These are phyloP conservation scores for Leccinum rimulosum DNA, from an alignment of 768 basidiomycete genomes.

Conservation along the genomic window DNA sequence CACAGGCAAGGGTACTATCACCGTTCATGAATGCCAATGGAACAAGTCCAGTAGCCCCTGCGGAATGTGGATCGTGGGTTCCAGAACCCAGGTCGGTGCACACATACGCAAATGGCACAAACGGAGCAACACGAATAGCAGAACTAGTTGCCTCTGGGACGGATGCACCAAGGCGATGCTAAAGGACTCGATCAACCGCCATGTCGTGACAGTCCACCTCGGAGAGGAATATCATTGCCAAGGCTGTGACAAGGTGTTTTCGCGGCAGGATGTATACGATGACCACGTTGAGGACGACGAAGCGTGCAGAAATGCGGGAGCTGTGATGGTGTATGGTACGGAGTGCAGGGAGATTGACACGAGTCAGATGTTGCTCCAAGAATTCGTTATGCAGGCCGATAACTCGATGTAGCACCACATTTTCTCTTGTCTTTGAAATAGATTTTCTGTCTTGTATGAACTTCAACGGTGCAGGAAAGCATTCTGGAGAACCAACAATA, in stretches of 20 bases:
- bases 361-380: not conserved
- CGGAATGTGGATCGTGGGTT: conserved; percentile 4
- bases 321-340: not conserved
- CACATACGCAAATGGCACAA: conserved; percentile 7
- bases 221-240: not conserved
- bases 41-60: conserved; percentile 1
- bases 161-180: not conserved
- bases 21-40: conserved; percentile 4
- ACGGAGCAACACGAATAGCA: not conserved
- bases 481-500: not conserved
- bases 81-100: not conserved
- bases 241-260: not conserved
- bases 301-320: not conserved
- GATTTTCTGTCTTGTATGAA: not conserved
- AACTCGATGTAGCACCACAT: not conserved
- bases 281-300: not conserved
- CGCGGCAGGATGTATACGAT: conserved; percentile 4
- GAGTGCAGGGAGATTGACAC: not conserved
- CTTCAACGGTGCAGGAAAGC: not conserved
- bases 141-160: not conserved
- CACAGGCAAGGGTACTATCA: not conserved
- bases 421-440: not conserved
- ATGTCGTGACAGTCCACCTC: conserved; percentile 3
- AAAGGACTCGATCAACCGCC: not conserved
- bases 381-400: not conserved